phyloP scores from a whole-genome alignment of 345 rosid species.

The Limnanthes douglasii region DNA sequence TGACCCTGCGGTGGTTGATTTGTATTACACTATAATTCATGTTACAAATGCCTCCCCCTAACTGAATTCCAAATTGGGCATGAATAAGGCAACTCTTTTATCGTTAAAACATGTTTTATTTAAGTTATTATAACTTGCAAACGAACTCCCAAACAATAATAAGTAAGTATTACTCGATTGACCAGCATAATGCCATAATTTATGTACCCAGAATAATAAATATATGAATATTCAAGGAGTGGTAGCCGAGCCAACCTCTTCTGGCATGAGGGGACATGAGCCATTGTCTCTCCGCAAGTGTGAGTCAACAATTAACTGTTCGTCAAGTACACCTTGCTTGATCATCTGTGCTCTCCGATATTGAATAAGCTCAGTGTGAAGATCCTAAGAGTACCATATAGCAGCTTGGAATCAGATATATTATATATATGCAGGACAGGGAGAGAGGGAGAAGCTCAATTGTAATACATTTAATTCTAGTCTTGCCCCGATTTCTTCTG shows the following conservation, averaged over 20 bases:
- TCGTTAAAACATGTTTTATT: too few relatives aligned
- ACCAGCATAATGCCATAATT: neutral
- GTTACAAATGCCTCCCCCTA: too few relatives aligned
- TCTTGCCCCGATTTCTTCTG: neutral
- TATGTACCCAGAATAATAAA: slow-evolving; percentile 1
- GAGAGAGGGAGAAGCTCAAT: neutral
- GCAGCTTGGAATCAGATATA: slow-evolving; percentile 12
- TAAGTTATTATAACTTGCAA: too few relatives aligned
- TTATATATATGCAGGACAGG: slow-evolving; percentile 9
- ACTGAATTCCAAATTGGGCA: too few relatives aligned
- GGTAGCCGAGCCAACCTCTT: slow-evolving; percentile 40
- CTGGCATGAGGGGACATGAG: slow-evolving; percentile 94
- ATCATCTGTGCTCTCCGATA: slow-evolving; percentile 82
- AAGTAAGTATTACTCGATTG: too few relatives aligned
- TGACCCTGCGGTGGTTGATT: neutral
- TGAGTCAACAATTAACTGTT: slow-evolving; percentile 45
- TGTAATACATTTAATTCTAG: slow-evolving; percentile 3
- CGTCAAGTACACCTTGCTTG: slow-evolving; percentile 55
- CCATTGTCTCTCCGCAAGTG: slow-evolving; percentile 65
- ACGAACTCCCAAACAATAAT: too few relatives aligned
- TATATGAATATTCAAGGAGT: too few relatives aligned
- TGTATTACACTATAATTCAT: neutral
- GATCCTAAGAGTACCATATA: slow-evolving; percentile 37
- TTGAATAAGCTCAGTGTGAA: slow-evolving; percentile 93
- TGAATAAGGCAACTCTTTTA: too few relatives aligned